Conservation (phyloP, 805 yeast genomes). For the Candida ascalaphidarum region DNA sequence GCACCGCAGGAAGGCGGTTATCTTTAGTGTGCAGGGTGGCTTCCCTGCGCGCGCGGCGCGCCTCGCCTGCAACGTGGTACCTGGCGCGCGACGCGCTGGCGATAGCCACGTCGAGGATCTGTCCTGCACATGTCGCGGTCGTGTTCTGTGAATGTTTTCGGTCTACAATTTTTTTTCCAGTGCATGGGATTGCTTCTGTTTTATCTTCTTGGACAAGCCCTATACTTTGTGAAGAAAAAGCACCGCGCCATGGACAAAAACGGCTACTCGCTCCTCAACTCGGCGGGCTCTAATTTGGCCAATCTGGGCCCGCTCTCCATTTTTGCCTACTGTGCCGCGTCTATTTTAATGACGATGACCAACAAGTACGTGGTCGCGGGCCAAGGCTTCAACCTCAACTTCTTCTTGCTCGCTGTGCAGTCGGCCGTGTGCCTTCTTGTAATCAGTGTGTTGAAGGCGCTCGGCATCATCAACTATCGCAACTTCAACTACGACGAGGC, state of each 20-base stretch:
- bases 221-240: slow-evolving; percentile 22
- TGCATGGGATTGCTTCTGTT: slow-evolving; percentile 35
- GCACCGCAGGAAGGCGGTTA: no score
- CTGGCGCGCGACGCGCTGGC: no score
- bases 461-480: slow-evolving; percentile 80
- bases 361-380: slow-evolving; percentile 90
- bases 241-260: slow-evolving; percentile 23
- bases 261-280: slow-evolving; percentile 12
- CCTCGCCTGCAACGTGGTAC: no score
- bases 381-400: slow-evolving; percentile 67
- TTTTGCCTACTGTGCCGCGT: slow-evolving; percentile 80
- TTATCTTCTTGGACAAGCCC: slow-evolving; percentile 26
- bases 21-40: no score
- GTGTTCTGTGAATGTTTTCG: no score
- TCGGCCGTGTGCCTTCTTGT: slow-evolving; percentile 73
- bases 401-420: slow-evolving; percentile 84
- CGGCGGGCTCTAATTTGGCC: slow-evolving; percentile 23
- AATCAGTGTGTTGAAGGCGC: slow-evolving; percentile 61
- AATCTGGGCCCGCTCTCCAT: slow-evolving; percentile 64
- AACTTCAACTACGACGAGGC: slow-evolving; percentile 82
- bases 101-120: no score
- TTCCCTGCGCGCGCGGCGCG: no score
- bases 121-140: no score
- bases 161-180: neutral
- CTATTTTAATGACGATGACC: slow-evolving; percentile 95